These are phyloP conservation scores for Sporothrix pseudoabietina DNA, from an alignment of 2,329 filamentous ascomycete genomes.

Conservation along the genomic window DNA sequence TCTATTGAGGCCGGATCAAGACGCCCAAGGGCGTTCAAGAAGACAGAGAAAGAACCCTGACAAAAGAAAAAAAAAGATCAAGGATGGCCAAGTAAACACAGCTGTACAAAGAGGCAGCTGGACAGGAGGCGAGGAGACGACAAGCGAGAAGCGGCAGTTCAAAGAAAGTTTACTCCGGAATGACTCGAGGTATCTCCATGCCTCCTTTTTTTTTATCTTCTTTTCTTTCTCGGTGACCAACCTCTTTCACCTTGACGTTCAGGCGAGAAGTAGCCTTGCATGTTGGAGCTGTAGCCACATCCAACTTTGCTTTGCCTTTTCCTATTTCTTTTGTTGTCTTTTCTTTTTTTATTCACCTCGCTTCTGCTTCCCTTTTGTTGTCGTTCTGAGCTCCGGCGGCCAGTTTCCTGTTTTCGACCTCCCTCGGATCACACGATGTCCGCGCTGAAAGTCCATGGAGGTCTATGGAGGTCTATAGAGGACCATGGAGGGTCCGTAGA, in stretches of 20 bases:
- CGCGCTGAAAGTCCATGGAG: background rate
- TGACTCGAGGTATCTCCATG: constrained; percentile 15
- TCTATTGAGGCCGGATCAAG: constrained; percentile 21
- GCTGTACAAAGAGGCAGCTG: background rate
- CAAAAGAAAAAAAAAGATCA: background rate
- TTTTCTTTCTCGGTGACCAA: background rate
- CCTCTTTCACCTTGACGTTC: constrained; percentile 8
- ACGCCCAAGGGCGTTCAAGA: background rate
- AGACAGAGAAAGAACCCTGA: background rate
- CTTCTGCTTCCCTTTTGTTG: background rate
- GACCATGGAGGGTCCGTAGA: no score
- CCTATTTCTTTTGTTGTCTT: background rate
- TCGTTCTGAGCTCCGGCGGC: background rate
- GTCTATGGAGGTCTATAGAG: no score
- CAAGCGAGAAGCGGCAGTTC: background rate
- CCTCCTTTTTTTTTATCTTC: background rate
- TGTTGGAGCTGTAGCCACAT: background rate
- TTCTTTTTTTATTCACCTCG: background rate
- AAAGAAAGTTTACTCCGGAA: background rate
- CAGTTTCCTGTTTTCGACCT: constrained; percentile 1
- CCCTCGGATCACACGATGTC: constrained; percentile 5
- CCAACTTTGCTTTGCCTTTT: background rate
- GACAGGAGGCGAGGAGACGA: background rate
- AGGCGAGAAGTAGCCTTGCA: background rate
- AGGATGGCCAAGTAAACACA: background rate